Evolutionary conservation across 192 early-diverging fungal genomes (phyloP).

Genomic region (Backusella psychrophila): DNA sequence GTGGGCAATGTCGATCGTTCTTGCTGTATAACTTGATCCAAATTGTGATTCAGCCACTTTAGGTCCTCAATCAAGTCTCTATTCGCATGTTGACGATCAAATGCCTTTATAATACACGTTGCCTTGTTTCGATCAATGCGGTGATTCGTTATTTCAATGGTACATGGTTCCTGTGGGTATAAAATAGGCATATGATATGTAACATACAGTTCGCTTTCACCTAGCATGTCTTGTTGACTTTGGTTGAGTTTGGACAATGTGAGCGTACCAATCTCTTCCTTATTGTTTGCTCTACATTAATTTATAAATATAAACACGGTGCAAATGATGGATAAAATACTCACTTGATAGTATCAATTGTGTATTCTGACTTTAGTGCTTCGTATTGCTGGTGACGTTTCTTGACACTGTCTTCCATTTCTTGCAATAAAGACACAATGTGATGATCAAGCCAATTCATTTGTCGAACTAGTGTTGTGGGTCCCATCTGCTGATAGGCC

Average conservation of each 20-base stretch:
- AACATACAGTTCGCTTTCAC: neutral
- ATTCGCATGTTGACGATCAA: neutral
- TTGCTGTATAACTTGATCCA: neutral
- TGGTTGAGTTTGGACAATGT: neutral
- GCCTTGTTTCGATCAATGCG: neutral
- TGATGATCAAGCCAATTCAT: constrained; percentile 63
- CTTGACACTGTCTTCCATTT: neutral
- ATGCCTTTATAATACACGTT: neutral
- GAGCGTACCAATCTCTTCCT: neutral
- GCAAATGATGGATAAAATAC: neutral
- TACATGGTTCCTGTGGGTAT: constrained; percentile 43
- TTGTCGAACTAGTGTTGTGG: constrained; percentile 39
- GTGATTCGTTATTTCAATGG: constrained; percentile 23
- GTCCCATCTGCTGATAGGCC: constrained; percentile 38
- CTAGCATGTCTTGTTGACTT: neutral
- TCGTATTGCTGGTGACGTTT: neutral
- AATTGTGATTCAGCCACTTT: constrained; percentile 10
- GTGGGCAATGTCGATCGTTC: neutral
- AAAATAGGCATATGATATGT: constrained; percentile 25
- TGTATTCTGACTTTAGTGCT: constrained; percentile 2
- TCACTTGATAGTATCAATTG: neutral
- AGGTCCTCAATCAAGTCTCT: constrained; percentile 1
- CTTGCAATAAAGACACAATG: constrained; percentile 58
- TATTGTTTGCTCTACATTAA: neutral
- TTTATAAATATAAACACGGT: neutral